Conservation (phyloP, 164 flowering plant species). For the Echeveria elegans region DNA sequence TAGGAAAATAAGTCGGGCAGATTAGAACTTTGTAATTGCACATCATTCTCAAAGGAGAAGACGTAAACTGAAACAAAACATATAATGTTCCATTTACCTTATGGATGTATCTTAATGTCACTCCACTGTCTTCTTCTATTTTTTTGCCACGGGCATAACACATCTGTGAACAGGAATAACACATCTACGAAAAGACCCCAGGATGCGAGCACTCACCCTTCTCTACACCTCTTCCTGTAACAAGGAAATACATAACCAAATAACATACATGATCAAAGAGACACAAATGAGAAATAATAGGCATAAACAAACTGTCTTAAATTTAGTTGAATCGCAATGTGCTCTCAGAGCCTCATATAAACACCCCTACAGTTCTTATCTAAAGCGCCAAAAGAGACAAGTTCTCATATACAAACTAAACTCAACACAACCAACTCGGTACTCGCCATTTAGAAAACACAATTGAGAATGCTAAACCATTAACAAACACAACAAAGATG, state of each 20-base stretch:
- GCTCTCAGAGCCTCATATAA: too few species aligned
- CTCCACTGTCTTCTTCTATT: conserved; percentile 40
- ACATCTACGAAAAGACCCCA: conserved; percentile 45
- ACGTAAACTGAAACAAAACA: not conserved
- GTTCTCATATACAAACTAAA: too few species aligned
- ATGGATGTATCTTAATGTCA: conserved; percentile 64
- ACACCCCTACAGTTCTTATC: too few species aligned
- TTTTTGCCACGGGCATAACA: conserved; percentile 57
- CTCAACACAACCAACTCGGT: too few species aligned
- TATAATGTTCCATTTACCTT: conserved; percentile 30
- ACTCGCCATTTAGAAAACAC: not conserved
- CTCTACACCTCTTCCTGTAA: conserved; percentile 22
- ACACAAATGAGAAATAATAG: too few species aligned
- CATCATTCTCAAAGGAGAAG: not conserved
- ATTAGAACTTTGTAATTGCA: too few species aligned
- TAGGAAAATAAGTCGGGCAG: too few species aligned
- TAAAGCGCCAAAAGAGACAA: too few species aligned
- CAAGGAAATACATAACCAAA: not conserved
- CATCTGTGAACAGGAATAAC: conserved; percentile 44
- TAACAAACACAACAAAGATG: not conserved
- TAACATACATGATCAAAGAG: too few species aligned
- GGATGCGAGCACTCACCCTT: conserved; percentile 58
- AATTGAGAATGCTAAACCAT: not conserved
- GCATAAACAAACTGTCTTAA: too few species aligned
- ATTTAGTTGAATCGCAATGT: too few species aligned